These are phyloP conservation scores for Corymbia maculata DNA, from an alignment of 345 rosid species.

Conservation along the genomic window DNA sequence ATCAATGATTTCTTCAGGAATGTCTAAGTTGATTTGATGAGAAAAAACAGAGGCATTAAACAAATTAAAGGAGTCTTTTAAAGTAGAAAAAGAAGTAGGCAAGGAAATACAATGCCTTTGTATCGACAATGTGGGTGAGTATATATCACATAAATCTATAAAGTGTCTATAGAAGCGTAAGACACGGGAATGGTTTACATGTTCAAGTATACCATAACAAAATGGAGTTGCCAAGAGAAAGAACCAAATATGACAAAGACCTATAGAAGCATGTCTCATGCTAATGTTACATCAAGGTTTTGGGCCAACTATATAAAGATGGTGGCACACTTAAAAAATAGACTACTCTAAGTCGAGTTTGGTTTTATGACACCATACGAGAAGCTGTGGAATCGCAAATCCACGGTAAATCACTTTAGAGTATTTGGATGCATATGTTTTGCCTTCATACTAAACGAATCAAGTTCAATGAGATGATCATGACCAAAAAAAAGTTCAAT, in stretches of 20 bases:
- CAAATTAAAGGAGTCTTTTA: not conserved
- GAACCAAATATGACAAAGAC: not conserved
- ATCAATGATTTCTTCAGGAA: not conserved
- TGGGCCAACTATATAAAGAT: not conserved
- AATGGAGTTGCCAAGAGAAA: not conserved
- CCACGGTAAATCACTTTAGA: not conserved
- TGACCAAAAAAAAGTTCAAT: too few relatives aligned
- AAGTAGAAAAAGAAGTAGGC: not conserved
- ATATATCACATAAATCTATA: not conserved
- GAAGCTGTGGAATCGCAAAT: not conserved
- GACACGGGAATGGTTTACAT: too few relatives aligned
- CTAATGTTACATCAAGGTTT: not conserved
- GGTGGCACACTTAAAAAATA: not conserved
- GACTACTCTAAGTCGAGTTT: not conserved
- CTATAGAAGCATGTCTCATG: slow-evolving; percentile 1
- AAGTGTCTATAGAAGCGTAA: not conserved
- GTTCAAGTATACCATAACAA: too few relatives aligned
- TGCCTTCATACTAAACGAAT: not conserved
- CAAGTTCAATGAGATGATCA: too few relatives aligned
- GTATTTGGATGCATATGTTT: not conserved
- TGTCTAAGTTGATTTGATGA: not conserved
- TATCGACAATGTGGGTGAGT: not conserved
- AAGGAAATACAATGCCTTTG: not conserved
- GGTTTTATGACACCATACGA: not conserved
- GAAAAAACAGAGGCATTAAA: not conserved